Evolutionary conservation across 2,329 filamentous ascomycete species (phyloP), one percentile per base, ranked within the genome.

Genomic region (Xylariaceae sp.): DNA sequence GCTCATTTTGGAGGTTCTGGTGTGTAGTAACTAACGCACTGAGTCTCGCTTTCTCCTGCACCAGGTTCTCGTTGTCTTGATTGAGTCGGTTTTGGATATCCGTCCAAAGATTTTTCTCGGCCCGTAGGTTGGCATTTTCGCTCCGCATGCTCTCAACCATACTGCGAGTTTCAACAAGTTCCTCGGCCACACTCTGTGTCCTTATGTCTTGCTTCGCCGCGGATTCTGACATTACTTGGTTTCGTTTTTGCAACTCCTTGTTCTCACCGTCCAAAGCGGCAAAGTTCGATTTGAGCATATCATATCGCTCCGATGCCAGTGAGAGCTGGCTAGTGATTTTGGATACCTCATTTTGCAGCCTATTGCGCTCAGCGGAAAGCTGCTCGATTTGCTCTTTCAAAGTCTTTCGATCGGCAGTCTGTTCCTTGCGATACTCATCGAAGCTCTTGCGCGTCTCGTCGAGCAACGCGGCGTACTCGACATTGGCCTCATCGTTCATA

Each of bases 91-190:
- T 86, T 66, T 97, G 91, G 32, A 96, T 95, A 48, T 87, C 89
- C 72, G 94, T 95, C 87, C 89, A 96, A 10, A 99, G 77, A 35
- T 90, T 87, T 71, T 96, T 96, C 69, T 97, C 92, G 0, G 92
- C 91, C 68, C 95, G 96, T 32, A 96, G 80, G 63, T 97, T 96
- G 14, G 90, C 86, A 47, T 86, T 90, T 66, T 99, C 94, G 57
- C 90, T 90, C 45, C 90, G 87, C 68, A 96, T 81, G 62, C 90
- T 91, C 63, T 99, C 92, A 3, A 88, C 76, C 45, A 92, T 72
- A 31, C 87, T 87, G 65, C 85, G 87, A 5, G 87, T 85, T 66
- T 96, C 94, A 10, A 97, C 84, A 6, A 97, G 78, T 60, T 99
- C 92, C 68, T 97, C 92, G 0, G 90, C 90, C 27, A 92, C 87